Evolutionary conservation across 2,329 filamentous ascomycete species (phyloP).

Genomic region (Dothideomycetidae sp.): DNA sequence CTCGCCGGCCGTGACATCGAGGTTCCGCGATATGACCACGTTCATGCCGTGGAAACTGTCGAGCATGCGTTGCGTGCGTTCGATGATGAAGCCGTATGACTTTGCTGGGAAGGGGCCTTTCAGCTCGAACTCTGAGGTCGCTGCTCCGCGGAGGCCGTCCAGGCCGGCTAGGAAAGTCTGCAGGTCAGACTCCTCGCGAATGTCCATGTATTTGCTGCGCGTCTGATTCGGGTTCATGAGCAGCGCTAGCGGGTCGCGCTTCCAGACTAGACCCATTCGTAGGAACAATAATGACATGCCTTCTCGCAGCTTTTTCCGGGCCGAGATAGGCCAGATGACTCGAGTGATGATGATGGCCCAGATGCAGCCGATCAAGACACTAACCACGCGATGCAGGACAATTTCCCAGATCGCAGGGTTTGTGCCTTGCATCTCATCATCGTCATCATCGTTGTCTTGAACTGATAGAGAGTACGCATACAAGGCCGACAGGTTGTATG

Average conservation of each 20-base stretch:
- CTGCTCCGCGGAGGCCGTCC: constrained; percentile 57
- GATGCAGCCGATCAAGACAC: constrained; percentile 72
- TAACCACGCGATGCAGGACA: constrained; percentile 69
- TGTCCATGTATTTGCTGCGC: constrained; percentile 54
- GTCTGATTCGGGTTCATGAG: constrained; percentile 35
- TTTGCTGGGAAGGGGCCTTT: constrained; percentile 70
- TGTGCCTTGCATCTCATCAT: constrained; percentile 71
- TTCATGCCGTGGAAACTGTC: constrained; percentile 96
- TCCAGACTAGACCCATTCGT: constrained; percentile 93
- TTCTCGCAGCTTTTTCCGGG: constrained; percentile 73
- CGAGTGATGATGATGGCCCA: constrained; percentile 89
- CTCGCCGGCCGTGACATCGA: constrained; percentile 63
- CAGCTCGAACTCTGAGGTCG: constrained; percentile 77
- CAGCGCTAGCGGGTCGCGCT: constrained; percentile 70
- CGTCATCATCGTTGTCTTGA: constrained; percentile 60
- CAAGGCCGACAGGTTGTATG: constrained; percentile 87
- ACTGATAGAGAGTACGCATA: constrained; percentile 86
- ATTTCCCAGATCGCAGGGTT: constrained; percentile 80
- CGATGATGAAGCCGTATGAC: constrained; percentile 59
- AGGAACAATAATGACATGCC: constrained; percentile 84
- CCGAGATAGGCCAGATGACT: constrained; percentile 86
- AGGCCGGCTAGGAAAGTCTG: constrained; percentile 64
- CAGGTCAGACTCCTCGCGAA: constrained; percentile 75
- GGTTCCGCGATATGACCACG: constrained; percentile 70
- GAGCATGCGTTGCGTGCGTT: constrained; percentile 68